Base-by-base conservation (phyloP, 805 yeast genomes). In the Metschnikowia amazonensis region DNA sequence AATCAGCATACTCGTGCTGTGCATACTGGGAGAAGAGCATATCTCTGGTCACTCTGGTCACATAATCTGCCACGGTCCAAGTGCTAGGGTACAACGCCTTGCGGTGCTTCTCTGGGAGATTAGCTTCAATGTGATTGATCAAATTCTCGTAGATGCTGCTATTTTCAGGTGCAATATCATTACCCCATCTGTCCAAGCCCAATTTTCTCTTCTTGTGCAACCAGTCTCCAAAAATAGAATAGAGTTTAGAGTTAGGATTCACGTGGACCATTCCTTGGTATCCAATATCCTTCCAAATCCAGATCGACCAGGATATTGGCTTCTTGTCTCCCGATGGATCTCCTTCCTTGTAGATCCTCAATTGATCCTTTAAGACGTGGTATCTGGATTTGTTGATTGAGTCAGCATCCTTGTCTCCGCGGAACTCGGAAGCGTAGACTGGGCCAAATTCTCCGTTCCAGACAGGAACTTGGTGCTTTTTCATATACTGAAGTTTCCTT, bases 361-460 rank as follows among this genome's bases (percentile, higher is more conserved):
- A 64, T 59, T 76, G 80, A 50, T 74, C 77, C 45, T 66, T 65
- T 52, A 76, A 64, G 24, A 75, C 68, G 18, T 63, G 51, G 56
- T 71, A 74, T 31, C 80, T 65, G 10, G 67, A 60, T 13, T 43
- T 49, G 53, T 76, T 76, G 40, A 64, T 69, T 23, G 52, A 52
- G 10, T 64, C 74, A 5, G 65, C 60, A 44, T 72, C 60, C 1
- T 47, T 42, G 52, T 74, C 77, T 17, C 77, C 77, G 44, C 79
- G 62, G 21, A 58, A 62, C 21, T 65, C 58, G 10, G 74, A 63
- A 14, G 76, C 70, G 53, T 74, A 73, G 29, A 76, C 77, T 7
- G 80, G 78, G 28, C 80, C 78, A 56, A 75, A 73, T 57, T 76
- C 77, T 25, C 80, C 80, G 56, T 74, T 74, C 80, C 80, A 76